Conservation (phyloP, 192 early-diverging fungal genomes). For the Endogone sp. region DNA sequence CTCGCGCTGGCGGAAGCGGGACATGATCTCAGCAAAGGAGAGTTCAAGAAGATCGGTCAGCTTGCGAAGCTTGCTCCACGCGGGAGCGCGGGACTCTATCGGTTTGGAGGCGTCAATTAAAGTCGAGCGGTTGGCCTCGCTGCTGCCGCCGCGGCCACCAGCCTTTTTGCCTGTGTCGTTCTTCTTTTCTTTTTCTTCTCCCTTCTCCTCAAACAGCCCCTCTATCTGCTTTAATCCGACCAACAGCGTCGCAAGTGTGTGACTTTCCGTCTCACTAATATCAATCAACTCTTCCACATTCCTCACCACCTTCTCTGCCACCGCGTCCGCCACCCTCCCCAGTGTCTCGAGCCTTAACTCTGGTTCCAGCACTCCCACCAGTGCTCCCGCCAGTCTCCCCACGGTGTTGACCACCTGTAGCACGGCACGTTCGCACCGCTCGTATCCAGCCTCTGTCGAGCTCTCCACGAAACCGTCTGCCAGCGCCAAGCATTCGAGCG, state of each 20-base stretch:
- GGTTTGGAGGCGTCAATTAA: too few relatives aligned
- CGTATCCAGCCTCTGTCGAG: background rate
- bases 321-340: slow-evolving; percentile 8
- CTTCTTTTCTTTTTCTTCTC: slow-evolving; percentile 9
- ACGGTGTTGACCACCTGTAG: background rate
- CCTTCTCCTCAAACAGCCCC: slow-evolving; percentile 17
- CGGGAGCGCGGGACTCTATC: background rate
- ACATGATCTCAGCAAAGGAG: slow-evolving; percentile 53
- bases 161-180: background rate
- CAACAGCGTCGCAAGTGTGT: slow-evolving; percentile 17
- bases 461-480: background rate
- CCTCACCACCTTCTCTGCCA: slow-evolving; percentile 13
- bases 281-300: slow-evolving; percentile 23
- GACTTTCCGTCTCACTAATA: slow-evolving; percentile 26
- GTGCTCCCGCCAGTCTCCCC: slow-evolving; percentile 4
- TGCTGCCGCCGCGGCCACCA: background rate
- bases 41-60: slow-evolving; percentile 50
- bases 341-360: slow-evolving; percentile 17
- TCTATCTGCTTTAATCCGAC: slow-evolving; percentile 23
- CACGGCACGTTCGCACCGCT: background rate
- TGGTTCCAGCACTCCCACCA: slow-evolving; percentile 13
- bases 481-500: background rate
- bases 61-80: slow-evolving; percentile 50
- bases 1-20: slow-evolving; percentile 36
- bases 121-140: background rate